Evolutionary conservation across 148 eudicot species (phyloP), one percentile per base, ranked within the genome.

Genomic region (Beta vulgaris): DNA sequence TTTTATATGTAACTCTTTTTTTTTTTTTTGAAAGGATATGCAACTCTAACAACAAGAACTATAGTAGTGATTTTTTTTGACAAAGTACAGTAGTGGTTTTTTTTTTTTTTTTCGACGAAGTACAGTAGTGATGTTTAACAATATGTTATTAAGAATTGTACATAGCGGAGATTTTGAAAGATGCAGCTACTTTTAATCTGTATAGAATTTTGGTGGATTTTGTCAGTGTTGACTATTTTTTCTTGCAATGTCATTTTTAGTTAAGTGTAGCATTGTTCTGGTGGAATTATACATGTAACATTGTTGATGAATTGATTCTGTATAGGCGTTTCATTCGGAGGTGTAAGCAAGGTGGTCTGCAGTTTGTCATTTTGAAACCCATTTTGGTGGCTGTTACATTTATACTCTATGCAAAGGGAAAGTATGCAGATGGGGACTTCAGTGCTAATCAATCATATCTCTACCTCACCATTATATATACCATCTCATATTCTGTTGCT

Each of bases 341-440:
- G 74, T 91, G 97, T 88, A 95, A 95, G 85, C 98, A 95, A 85
- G 98, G 98, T 61, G 86, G 96, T 73, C 80, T 95, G 89, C 98
- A 95, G 80, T 95, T 95, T 85, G 98, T 95, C 78, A 92, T 95
- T 81, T 88, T 95, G 76, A 95, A 95, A 81, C 98, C 98, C 58
- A 82, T 95, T 43, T 85, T 95, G 83, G 96, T 90, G 46, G 81
- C 87, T 16, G 81, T 92, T 62, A 95, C 98, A 53, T 84, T 95
- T 78, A 81, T 95, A 75, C 87, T 95, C 14, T 95, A 95, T 76
- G 86, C 92, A 18, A 92, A 89, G 79, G 98, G 98, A 72, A 89
- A 85, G 81, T 95, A 95, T 82, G 85, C 90, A 73, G 97, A 92
- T 81, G 98, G 98, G 29, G 84, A 95, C 83, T 95, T 95, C 89